Evolutionary conservation across 1,139 yeast species (phyloP).

Genomic region (Taphrina sp.): DNA sequence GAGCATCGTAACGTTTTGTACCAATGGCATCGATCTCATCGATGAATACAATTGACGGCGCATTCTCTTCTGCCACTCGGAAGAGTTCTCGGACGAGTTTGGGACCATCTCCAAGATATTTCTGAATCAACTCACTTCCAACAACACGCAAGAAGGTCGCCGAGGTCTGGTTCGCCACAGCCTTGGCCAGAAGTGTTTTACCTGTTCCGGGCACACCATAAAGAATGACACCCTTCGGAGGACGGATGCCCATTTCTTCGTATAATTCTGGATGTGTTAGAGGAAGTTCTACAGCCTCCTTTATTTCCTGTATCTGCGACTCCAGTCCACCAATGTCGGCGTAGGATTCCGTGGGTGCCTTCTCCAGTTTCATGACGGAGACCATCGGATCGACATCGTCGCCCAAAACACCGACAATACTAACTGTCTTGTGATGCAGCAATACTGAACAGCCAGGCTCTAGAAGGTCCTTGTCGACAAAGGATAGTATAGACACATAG

Average conservation of each 20-base stretch:
- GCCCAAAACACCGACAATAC: constrained; percentile 90
- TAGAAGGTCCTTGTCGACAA: constrained; percentile 90
- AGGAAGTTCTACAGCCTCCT: constrained; percentile 96
- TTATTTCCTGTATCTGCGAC: constrained; percentile 92
- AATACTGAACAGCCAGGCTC: constrained; percentile 99
- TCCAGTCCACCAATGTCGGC: constrained; percentile 98
- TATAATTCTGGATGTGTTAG: constrained; percentile 95
- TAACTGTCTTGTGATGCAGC: constrained; percentile 90
- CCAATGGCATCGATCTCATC: constrained; percentile 99
- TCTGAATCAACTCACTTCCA: constrained; percentile 95
- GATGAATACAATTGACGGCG: constrained; percentile 95
- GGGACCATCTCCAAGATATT: constrained; percentile 97
- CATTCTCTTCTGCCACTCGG: constrained; percentile 95
- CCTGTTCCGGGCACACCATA: constrained; percentile 99
- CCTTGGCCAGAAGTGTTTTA: constrained; percentile 92
- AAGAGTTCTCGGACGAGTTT: constrained; percentile 90
- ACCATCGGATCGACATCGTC: constrained; percentile 99
- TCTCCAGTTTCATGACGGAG: constrained; percentile 94
- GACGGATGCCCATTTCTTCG: constrained; percentile 99
- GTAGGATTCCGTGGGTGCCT: constrained; percentile 94
- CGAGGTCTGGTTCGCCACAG: constrained; percentile 96
- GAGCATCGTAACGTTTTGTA: constrained; percentile 91
- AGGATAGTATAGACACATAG: constrained; percentile 92
- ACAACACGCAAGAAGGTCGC: constrained; percentile 96
- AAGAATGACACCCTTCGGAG: constrained; percentile 98